Conservation (phyloP, 352 stramenopile genomes). For the Globisporangium alternatum region DNA sequence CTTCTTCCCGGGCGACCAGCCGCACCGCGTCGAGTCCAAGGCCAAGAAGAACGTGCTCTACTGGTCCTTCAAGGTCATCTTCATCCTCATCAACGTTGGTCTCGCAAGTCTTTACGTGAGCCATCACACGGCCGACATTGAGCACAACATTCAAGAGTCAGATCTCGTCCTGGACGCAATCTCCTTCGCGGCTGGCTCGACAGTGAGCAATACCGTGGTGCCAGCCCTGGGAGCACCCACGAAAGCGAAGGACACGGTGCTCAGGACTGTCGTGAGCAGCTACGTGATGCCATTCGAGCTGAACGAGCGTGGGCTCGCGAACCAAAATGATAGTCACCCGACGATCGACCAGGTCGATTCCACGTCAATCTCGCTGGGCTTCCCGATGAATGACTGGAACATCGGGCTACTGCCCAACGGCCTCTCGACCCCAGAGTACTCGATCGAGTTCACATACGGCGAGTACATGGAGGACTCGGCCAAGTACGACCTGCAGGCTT, state of each 20-base stretch:
- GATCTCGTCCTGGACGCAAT: slow-evolving; percentile 3
- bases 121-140: slow-evolving; percentile 14
- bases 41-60: slow-evolving; percentile 19
- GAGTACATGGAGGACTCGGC: slow-evolving; percentile 12
- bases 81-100: slow-evolving; percentile 26
- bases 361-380: slow-evolving; percentile 17
- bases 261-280: slow-evolving; percentile 20
- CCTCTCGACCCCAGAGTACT: neutral
- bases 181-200: neutral
- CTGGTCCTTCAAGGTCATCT: slow-evolving; percentile 19
- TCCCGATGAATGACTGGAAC: slow-evolving; percentile 25
- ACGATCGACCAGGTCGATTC: slow-evolving; percentile 16
- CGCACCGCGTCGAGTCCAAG: slow-evolving; percentile 21
- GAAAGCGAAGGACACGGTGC: slow-evolving; percentile 16
- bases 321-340: neutral
- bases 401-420: slow-evolving; percentile 11
- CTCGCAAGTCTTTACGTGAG: slow-evolving; percentile 24
- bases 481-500: slow-evolving; percentile 4
- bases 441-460: slow-evolving; percentile 18
- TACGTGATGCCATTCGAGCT: slow-evolving; percentile 19
- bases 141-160: slow-evolving; percentile 2
- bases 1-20: slow-evolving; percentile 26
- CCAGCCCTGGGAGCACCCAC: neutral
- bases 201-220: neutral
- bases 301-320: slow-evolving; percentile 10